Evolutionary conservation across 257 asterid species (phyloP).

Genomic region (Solanum infundibuliforme): DNA sequence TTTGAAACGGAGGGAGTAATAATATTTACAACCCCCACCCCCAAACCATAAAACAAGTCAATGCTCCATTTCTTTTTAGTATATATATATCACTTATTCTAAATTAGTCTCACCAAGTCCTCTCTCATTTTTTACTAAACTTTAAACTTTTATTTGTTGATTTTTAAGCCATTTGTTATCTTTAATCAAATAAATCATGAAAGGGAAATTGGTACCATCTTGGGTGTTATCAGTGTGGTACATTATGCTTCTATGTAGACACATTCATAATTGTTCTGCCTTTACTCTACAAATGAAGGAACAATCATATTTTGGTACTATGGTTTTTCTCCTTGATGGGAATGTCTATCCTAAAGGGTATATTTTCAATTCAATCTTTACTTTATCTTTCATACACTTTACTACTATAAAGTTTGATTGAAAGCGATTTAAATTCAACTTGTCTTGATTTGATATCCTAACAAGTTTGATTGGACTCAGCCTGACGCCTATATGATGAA

Average conservation of each 20-base stretch:
- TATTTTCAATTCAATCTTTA: not conserved
- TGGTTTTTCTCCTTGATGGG: slow-evolving; percentile 62
- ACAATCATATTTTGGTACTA: slow-evolving; percentile 16
- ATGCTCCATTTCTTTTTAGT: not conserved
- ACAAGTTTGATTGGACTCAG: no score
- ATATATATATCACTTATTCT: not conserved
- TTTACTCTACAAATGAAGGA: not conserved
- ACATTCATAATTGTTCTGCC: not conserved
- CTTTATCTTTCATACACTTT: not conserved
- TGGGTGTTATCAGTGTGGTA: not conserved
- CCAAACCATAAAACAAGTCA: not conserved
- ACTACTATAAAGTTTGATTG: not conserved
- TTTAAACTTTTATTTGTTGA: not conserved
- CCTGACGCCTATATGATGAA: no score
- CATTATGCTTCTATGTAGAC: not conserved
- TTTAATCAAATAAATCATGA: not conserved
- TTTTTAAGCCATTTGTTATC: not conserved
- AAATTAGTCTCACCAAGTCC: not conserved
- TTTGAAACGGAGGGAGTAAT: no score
- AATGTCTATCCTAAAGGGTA: slow-evolving; percentile 85
- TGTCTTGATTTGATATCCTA: no score
- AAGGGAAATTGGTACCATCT: not conserved
- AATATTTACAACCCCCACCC: not conserved
- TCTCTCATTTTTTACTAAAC: not conserved
- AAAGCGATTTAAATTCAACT: not conserved